Base-by-base conservation (phyloP, 2,329 filamentous ascomycete species). In the Epichloe elymi region DNA sequence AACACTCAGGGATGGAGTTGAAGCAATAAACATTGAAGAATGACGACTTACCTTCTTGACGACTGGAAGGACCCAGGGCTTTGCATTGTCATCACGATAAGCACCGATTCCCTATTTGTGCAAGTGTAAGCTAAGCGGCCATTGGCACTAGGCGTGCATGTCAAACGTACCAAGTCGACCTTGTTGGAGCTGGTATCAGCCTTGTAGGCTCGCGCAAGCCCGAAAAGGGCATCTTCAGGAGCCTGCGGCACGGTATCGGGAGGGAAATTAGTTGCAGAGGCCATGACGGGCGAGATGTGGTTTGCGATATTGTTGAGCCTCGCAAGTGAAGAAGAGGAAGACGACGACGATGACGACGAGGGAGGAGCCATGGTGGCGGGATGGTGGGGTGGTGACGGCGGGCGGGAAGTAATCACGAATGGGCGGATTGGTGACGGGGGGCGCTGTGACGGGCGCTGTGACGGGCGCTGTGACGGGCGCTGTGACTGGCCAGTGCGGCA, bases 11-110 rank as follows among this genome's bases (percentile, higher is more conserved):
- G 12, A 6, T 1, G 3, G 11, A 23, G n/a, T 20, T 8, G 15
- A n/a, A 33, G 5, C 26, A 15, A 10, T 2, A 12, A 7, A 6
- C 10, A 49, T 19, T 26, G 11, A 15, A 51, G 10, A 11, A 39
- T 8, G 14, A 33, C 7, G 37, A 49, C 59, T 50, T 73, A 95
- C 91, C 86, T 95, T 94, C 73, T 88, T 94, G 55, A 97, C 91
- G 2, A 97, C 91, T 19, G 93, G 91, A 56, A 98, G 72, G 55
- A 98, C 83, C 93, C 93, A 98, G 3, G 93, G 93, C 74, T 97
- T 97, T 55, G 89, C 91, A 65, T 90, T 85, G 72, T 97, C 78
- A 64, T 95, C 93, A 66, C 93, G 80, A 72, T 98, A 98, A 53
- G 93, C 93, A 60, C 93, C 93, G 72, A 97, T 82, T 53, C 80